Conservation (phyloP, 768 basidiomycete genomes). For the Psilocybe cyanescens region DNA sequence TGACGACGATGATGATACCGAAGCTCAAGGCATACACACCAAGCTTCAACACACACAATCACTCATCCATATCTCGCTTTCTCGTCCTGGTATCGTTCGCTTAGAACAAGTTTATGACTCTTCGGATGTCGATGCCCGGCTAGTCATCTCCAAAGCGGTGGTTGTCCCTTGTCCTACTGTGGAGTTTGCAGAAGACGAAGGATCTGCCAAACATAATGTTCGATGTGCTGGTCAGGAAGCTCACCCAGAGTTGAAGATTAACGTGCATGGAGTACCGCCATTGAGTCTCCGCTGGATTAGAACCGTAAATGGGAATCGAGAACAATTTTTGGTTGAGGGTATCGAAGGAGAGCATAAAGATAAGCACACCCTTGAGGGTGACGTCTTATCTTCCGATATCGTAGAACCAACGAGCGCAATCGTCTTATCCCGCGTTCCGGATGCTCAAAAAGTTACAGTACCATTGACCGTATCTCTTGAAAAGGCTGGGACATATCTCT, state of each 20-base stretch:
- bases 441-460: conserved; percentile 63
- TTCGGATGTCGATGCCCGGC: conserved; percentile 71
- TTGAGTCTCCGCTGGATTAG: conserved; percentile 79
- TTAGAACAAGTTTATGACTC: conserved; percentile 76
- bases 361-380: conserved; percentile 2
- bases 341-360: conserved; percentile 63
- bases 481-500: conserved; percentile 68
- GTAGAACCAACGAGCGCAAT: conserved; percentile 1
- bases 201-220: conserved; percentile 40
- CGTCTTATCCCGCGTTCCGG: conserved; percentile 19
- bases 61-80: conserved; percentile 70
- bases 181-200: conserved; percentile 56
- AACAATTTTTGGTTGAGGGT: conserved; percentile 82
- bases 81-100: conserved; percentile 74
- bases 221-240: conserved; percentile 74
- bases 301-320: conserved; percentile 64
- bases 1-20: conserved; percentile 68
- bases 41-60: conserved; percentile 76
- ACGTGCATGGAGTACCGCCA: conserved; percentile 75
- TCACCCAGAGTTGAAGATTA: conserved; percentile 59
- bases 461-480: conserved; percentile 71
- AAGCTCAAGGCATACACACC: conserved; percentile 35
- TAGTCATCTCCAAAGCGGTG: conserved; percentile 66
- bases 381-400: conserved; percentile 4
- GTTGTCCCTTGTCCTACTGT: conserved; percentile 86